These are phyloP conservation scores for Plasmopara muralis DNA, from an alignment of 352 stramenopile species.

Conservation along the genomic window DNA sequence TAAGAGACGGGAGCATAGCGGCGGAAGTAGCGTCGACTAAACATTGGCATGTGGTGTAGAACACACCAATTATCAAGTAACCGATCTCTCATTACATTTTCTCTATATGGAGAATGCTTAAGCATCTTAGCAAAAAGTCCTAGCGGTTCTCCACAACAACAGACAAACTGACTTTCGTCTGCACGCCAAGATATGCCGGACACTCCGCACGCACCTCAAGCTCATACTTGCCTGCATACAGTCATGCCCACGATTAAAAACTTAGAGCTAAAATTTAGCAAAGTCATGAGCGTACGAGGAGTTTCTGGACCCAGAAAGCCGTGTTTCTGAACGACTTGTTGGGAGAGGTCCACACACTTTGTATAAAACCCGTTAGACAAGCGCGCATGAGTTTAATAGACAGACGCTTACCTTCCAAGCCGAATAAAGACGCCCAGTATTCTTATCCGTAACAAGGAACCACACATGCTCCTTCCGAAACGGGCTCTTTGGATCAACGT, in stretches of 20 bases:
- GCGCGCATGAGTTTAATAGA: not conserved
- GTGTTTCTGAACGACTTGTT: conserved; percentile 38
- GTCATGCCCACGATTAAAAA: conserved; percentile 2
- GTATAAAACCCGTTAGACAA: conserved; percentile 2
- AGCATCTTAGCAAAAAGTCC: not conserved
- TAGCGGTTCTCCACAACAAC: conserved; percentile 38
- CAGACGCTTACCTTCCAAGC: conserved; percentile 49
- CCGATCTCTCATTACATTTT: not conserved
- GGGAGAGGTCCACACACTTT: conserved; percentile 48
- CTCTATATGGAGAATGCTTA: not conserved
- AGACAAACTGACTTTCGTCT: conserved; percentile 30
- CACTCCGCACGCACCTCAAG: conserved; percentile 71
- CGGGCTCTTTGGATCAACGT: conserved; percentile 51
- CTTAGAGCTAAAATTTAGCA: not conserved
- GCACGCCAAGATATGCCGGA: conserved; percentile 51
- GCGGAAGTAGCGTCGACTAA: too few relatives aligned
- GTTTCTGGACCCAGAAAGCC: conserved; percentile 60
- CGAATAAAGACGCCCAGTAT: conserved; percentile 44
- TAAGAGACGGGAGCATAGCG: not conserved
- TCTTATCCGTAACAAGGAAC: conserved; percentile 63
- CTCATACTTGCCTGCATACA: conserved; percentile 51
- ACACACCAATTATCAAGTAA: too few relatives aligned
- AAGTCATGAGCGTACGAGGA: conserved; percentile 27
- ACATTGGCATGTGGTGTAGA: too few relatives aligned
- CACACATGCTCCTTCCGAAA: conserved; percentile 75